phyloP scores from a whole-genome alignment of 2,329 filamentous ascomycete genomes.

The Ramularia endophylla region DNA sequence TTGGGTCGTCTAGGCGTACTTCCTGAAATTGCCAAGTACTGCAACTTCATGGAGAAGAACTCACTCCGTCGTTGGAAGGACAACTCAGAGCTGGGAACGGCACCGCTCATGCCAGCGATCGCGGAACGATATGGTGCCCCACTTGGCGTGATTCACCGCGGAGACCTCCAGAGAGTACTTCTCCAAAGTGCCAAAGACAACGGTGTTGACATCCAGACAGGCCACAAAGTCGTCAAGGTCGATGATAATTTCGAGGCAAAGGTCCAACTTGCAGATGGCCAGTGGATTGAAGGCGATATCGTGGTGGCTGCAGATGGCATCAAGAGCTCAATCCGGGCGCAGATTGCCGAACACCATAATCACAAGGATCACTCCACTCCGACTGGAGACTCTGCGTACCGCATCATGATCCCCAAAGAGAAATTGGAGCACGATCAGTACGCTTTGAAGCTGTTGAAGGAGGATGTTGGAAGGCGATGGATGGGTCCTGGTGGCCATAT shows the following conservation, averaged over 20 bases:
- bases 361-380: slow-evolving; percentile 39
- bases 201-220: slow-evolving; percentile 31
- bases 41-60: slow-evolving; percentile 31
- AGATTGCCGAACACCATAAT: slow-evolving; percentile 36
- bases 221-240: slow-evolving; percentile 24
- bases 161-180: slow-evolving; percentile 44
- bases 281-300: slow-evolving; percentile 42
- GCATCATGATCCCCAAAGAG: slow-evolving; percentile 47
- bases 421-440: slow-evolving; percentile 36
- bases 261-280: slow-evolving; percentile 13
- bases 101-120: slow-evolving; percentile 11
- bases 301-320: slow-evolving; percentile 51
- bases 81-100: slow-evolving; percentile 9
- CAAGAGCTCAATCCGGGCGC: slow-evolving; percentile 43
- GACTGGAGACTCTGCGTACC: slow-evolving; percentile 50
- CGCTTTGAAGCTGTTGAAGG: slow-evolving; percentile 4
- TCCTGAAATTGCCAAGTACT: slow-evolving; percentile 32
- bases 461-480: slow-evolving; percentile 12
- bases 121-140: slow-evolving; percentile 30
- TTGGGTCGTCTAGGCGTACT: slow-evolving; percentile 45
- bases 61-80: slow-evolving; percentile 12
- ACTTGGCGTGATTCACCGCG: slow-evolving; percentile 51
- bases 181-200: slow-evolving; percentile 42
- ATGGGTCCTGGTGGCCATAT: slow-evolving; percentile 15
- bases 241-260: slow-evolving; percentile 14